Evolutionary conservation across 2,329 filamentous ascomycete species (phyloP).

Genomic region (Aspergillus fijiensis): DNA sequence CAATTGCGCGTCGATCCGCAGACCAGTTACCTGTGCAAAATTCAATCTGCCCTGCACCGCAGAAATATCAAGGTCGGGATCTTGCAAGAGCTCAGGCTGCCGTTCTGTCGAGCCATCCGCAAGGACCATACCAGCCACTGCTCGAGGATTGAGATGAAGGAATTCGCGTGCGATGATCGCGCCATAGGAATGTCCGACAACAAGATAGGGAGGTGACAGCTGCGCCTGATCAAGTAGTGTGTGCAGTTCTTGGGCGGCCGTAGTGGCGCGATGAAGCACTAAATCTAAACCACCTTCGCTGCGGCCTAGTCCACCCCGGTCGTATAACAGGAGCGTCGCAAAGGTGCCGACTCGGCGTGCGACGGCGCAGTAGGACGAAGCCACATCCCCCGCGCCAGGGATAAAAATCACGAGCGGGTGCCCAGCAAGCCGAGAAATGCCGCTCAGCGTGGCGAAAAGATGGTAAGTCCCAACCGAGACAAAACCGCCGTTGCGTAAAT

Average conservation of each 20-base stretch:
- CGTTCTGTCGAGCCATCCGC: slow-evolving; percentile 39
- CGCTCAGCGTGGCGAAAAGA: neutral
- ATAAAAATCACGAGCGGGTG: slow-evolving; percentile 37
- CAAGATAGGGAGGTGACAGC: slow-evolving; percentile 30
- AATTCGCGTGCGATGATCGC: slow-evolving; percentile 42
- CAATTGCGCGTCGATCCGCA: slow-evolving; percentile 29
- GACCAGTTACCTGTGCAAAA: slow-evolving; percentile 32
- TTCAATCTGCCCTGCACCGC: slow-evolving; percentile 34
- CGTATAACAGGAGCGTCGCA: slow-evolving; percentile 35
- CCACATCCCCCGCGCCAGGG: slow-evolving; percentile 37
- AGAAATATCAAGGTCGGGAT: slow-evolving; percentile 32
- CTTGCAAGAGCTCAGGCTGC: slow-evolving; percentile 28
- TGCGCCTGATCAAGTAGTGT: slow-evolving; percentile 25
- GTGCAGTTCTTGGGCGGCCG: slow-evolving; percentile 34
- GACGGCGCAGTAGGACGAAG: slow-evolving; percentile 35
- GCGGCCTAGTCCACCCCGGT: slow-evolving; percentile 40
- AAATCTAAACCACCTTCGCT: slow-evolving; percentile 27
- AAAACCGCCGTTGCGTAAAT: neutral
- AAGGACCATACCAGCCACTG: slow-evolving; percentile 40
- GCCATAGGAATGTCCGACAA: slow-evolving; percentile 44
- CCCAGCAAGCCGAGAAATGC: slow-evolving; percentile 13
- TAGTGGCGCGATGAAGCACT: slow-evolving; percentile 20
- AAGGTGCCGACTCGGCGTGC: slow-evolving; percentile 30
- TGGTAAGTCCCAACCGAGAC: neutral
- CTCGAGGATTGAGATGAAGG: slow-evolving; percentile 30